Base-by-base conservation (phyloP, 495 filamentous ascomycete genomes). In the Neurospora terricola region DNA sequence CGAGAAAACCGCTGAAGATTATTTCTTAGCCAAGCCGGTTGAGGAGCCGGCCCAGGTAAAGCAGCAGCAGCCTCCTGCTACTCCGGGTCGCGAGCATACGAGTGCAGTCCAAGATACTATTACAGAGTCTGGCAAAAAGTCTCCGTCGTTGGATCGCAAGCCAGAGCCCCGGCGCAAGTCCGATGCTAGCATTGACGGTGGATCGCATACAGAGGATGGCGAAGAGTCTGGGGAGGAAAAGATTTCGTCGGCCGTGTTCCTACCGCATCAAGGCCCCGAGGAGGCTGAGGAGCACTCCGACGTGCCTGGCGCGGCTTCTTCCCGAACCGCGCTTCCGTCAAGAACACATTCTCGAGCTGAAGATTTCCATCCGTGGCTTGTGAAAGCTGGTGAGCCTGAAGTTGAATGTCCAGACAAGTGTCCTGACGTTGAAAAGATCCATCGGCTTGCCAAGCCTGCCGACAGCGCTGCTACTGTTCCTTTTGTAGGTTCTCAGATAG, bases 181-280 rank as follows among this genome's bases (percentile, higher is more conserved):
- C 27, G 80, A 80, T 73, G 80, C 77, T 72, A 77, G 76, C 70
- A 76, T 75, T 59, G 78, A 78, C 70, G 74, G 72, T 73, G 75
- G 78, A 70, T 85, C 86, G 80, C 84, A 81, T 72, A 82, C 81
- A 70, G 86, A 87, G 77, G 92, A 92, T 71, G 92, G 92, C 40
- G 93, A 97, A 36, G 93, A 96, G 71, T 94, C 93, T 54, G 92
- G 92, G 30, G 89, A 94, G 79, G 96, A 98, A 78, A 93, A 97
- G 80, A 98, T 99, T 69, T 94, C 92, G 10, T 98, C 95, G 48
- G 95, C 95, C 12, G 85, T 97, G 70, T 99, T 98, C 81, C 88
- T 96, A 75, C 96, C 96, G 23, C 96, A 98, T 83, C 90, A 92
- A 82, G 87, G 87, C 71, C 87, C 87, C 77, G 84, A 88, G 69